Base-by-base conservation (phyloP, 345 rosid genomes). In the Chamaenerion angustifolium region DNA sequence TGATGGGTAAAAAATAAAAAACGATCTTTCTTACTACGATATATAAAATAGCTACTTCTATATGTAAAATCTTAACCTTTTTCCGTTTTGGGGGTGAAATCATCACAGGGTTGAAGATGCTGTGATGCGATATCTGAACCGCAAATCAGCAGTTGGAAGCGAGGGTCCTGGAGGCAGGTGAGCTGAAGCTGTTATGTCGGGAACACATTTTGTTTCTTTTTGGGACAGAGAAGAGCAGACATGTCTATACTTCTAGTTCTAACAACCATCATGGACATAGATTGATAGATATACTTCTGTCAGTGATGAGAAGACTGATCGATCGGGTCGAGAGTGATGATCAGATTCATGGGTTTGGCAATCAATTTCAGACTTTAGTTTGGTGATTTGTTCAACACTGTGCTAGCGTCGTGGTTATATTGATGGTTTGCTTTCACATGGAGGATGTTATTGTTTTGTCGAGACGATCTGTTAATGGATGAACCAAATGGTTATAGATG, bases 111-210 rank as follows among this genome's bases (percentile, higher is more conserved):
- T 40, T 0, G 65, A 62, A 50, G 65, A 62, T 48, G 65, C 65
- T 10, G 65, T 62, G 37, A 43, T 54, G 14, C 65, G 60, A 11
- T 62, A 62, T 45, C 59, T 62, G 54, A 62, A 62, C 55, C 65
- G 65, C 49, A 62, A 43, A 40, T 62, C 60, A 14, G 65, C 59
- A 23, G 27, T 23, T 42, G 60, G n/a, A 6, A 43, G 21, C 11
- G 59, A 55, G 10, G 56, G 50, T 40, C 53, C 59, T 8, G 54
- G 59, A 55, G 50, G 55, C 50, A 40, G 48, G 45, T 52, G 51
- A 60, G 41, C 17, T 2, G 14, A 16, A 31, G 18, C 15, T 27
- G 4, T 3, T 0, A 49, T 14, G n/a, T n/a, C n/a, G 40, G 52
- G 27, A 23, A 23, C 27, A 23, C 27, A 2, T 23, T 23, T 23